Percentiles rank a stretch among this genome's conserved stretches.
These are phyloP conservation scores for Ophiocordyceps robertsii DNA, from an alignment of 2,329 filamentous ascomycete genomes.

Conservation along the genomic window DNA sequence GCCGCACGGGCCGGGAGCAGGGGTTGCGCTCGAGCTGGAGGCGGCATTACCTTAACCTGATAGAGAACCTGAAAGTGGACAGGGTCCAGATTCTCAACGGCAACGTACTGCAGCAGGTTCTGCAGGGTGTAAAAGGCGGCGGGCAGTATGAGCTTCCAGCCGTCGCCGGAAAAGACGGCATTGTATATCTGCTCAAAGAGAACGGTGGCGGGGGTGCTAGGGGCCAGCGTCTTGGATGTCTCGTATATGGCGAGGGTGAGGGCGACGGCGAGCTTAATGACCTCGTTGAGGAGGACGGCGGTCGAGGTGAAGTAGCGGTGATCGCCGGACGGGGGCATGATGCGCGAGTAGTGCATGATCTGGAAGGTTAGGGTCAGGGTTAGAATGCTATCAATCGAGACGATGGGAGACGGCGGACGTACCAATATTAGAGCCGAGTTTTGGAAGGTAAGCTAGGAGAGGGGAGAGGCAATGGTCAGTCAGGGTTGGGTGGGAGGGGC, in stretches of 20 bases:
- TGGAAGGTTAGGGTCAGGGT: slow-evolving; percentile 17
- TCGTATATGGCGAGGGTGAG: slow-evolving; percentile 82
- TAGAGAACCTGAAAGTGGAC: slow-evolving; percentile 90
- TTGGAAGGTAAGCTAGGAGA: slow-evolving; percentile 52
- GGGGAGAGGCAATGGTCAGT: slow-evolving; percentile 1
- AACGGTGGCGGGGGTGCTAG: slow-evolving; percentile 66
- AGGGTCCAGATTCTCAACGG: slow-evolving; percentile 79
- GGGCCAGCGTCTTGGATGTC: slow-evolving; percentile 61
- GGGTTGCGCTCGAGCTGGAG: background rate
- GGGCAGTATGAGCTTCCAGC: slow-evolving; percentile 88
- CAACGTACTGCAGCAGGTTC: slow-evolving; percentile 87
- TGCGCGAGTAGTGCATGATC: slow-evolving; percentile 89
- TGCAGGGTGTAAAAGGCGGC: slow-evolving; percentile 82
- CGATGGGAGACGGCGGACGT: slow-evolving; percentile 11
- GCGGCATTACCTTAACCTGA: slow-evolving; percentile 57
- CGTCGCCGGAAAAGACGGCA: slow-evolving; percentile 76
- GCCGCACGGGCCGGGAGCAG: background rate
- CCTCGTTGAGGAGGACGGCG: slow-evolving; percentile 84
- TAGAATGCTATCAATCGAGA: background rate
- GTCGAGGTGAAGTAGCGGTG: slow-evolving; percentile 90
- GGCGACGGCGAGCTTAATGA: slow-evolving; percentile 79
- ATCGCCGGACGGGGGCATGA: slow-evolving; percentile 75
- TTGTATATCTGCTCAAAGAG: slow-evolving; percentile 69
- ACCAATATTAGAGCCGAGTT: slow-evolving; percentile 68
- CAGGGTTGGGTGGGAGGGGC: background rate